phyloP scores from a whole-genome alignment of 179 eudicot species.

The Silene vulgaris region DNA sequence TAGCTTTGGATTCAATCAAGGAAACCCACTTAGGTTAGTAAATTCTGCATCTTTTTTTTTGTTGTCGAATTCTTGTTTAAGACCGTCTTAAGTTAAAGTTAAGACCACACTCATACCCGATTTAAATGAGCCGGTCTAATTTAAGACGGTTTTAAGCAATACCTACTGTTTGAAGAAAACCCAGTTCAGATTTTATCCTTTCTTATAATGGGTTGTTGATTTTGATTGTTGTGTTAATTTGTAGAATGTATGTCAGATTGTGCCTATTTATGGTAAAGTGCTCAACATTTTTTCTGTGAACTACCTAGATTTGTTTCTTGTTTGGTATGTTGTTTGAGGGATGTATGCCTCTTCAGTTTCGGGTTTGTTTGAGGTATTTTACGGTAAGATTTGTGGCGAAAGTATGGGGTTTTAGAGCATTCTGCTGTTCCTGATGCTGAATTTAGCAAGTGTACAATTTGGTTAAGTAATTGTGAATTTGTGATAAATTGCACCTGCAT shows the following conservation, averaged over 20 bases:
- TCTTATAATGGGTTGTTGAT: constrained; percentile 13
- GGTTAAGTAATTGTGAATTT: neutral
- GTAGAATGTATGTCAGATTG: constrained; percentile 6
- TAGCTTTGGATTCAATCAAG: constrained; percentile 90
- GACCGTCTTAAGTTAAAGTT: too few relatives aligned
- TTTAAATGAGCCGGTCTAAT: constrained; percentile 78
- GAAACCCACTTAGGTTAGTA: constrained; percentile 80
- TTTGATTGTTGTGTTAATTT: neutral
- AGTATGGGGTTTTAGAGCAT: neutral
- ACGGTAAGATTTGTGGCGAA: neutral
- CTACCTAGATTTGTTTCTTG: constrained; percentile 5
- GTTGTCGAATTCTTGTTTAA: too few relatives aligned
- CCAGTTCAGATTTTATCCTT: neutral
- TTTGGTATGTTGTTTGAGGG: constrained; percentile 9
- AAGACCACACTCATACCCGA: constrained; percentile 60
- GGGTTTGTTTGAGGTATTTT: constrained; percentile 10
- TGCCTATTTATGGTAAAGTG: constrained; percentile 12
- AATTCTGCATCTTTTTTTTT: neutral
- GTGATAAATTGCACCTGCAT: neutral
- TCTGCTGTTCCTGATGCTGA: neutral
- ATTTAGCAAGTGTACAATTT: constrained; percentile 8
- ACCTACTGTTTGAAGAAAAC: neutral
- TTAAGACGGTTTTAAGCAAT: constrained; percentile 17
- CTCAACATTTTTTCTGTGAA: neutral
- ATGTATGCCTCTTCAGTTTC: too few relatives aligned